Base-by-base conservation (phyloP, 768 basidiomycete genomes). In the Basidioascus undulatus region DNA sequence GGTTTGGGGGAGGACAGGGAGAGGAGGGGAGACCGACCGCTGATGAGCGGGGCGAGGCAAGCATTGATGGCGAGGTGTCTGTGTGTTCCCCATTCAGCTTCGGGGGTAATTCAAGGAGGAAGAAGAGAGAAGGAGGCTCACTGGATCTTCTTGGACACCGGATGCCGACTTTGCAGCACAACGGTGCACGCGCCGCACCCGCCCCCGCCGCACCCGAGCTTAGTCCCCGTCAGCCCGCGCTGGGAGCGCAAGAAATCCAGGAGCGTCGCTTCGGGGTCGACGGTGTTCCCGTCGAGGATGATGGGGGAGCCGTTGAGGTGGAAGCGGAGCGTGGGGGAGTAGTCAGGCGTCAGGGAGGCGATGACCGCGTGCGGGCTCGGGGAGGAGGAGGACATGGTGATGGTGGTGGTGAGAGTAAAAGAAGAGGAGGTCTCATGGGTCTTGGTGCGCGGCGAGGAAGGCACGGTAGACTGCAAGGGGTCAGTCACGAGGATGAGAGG, bases 221-320 rank as follows among this genome's bases (percentile, higher is more conserved):
- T 53, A 2, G 52, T 51, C 1, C 52, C 52, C 5, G 48, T 51
- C 6, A 53, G 39, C 1, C 48, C 47, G 12, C 37, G 47, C 18
- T 53, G 52, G 1, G 44, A 37, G 9, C 53, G 42, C n/a, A 53
- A 41, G 40, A 51, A 53, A 32, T 46, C 41, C 38, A 53, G 47
- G 6, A 53, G 44, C 0, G 53, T 46, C 1, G 47, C 33, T 28
- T 49, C 48, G 3, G 51, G 51, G 38, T 50, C 49, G 32, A 51
- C 36, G 8, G 39, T 28, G 37, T 32, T 36, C 23, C 28, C 42
- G 20, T 49, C 47, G 35, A 53, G 47, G 7, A 30, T 27, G 39
- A 51, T 41, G 1, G 19, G 39, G 5, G 44, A 41, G 7, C 44
- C 46, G 41, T 52, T 50, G 32, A 53, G 39, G 31, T 32, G 47